phyloP scores from a whole-genome alignment of 306 rosid species.

The Vigna angularis region DNA sequence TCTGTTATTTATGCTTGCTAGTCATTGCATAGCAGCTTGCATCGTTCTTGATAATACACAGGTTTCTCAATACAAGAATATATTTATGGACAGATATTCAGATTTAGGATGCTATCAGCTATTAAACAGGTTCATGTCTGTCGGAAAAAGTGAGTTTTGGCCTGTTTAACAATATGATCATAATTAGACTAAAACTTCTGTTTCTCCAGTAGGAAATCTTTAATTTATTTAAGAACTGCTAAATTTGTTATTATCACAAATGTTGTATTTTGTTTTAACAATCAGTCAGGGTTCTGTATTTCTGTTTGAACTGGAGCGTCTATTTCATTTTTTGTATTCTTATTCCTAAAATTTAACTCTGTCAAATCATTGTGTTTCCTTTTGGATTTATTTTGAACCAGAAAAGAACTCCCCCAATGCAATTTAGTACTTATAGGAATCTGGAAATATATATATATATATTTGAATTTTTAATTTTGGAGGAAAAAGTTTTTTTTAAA shows the following conservation, averaged over 20 bases:
- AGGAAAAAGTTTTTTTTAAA: neutral
- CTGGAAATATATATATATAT: too few relatives aligned
- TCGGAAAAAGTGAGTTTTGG: neutral
- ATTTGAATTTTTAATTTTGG: neutral
- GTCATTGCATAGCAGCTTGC: constrained; percentile 8
- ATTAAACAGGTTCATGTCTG: neutral
- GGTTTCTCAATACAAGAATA: neutral
- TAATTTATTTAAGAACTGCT: neutral
- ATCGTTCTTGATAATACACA: constrained; percentile 18
- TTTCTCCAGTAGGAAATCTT: neutral
- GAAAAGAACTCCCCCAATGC: neutral
- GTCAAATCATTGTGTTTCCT: neutral
- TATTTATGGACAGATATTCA: neutral
- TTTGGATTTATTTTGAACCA: neutral
- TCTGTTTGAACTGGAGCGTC: neutral
- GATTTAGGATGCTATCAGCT: constrained; percentile 18
- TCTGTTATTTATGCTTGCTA: neutral
- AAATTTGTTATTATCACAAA: constrained; percentile 10
- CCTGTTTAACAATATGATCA: constrained; percentile 18
- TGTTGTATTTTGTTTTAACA: constrained; percentile 5
- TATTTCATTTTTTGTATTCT: neutral
- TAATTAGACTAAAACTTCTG: constrained; percentile 26
- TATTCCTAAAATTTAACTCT: neutral
- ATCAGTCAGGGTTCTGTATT: neutral
- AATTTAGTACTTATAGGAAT: neutral